These are phyloP conservation scores for Vaccinium vitisidaea DNA, from an alignment of 148 eudicot species.

Conservation along the genomic window DNA sequence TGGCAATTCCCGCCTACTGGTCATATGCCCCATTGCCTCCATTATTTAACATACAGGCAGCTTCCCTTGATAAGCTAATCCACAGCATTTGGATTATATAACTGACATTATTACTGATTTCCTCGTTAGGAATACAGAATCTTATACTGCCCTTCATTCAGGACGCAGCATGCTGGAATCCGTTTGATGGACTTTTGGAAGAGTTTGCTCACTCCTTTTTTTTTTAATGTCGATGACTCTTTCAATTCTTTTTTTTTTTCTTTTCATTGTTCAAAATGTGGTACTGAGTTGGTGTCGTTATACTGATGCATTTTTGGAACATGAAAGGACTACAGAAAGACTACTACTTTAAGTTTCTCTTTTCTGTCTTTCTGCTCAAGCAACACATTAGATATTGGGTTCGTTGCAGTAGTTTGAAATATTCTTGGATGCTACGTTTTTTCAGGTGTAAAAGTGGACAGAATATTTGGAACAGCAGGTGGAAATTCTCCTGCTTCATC, in stretches of 20 bases:
- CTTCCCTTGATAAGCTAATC: background rate
- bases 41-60: background rate
- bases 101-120: constrained; percentile 1
- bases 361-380: constrained; percentile 2
- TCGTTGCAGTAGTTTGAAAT: background rate
- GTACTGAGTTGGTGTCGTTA: background rate
- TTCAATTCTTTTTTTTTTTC: background rate
- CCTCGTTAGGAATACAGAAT: background rate
- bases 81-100: background rate
- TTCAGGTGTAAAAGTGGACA: constrained; percentile 37
- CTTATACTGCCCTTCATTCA: background rate
- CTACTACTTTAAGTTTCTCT: background rate
- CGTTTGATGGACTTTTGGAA: background rate
- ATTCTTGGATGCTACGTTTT: constrained; percentile 14
- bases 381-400: background rate
- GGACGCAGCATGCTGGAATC: background rate
- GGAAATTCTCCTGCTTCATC: constrained; percentile 39
- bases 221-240: background rate
- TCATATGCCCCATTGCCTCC: background rate
- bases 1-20: background rate
- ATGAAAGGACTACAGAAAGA: background rate
- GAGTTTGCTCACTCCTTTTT: background rate
- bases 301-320: background rate
- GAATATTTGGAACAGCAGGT: constrained; percentile 20
- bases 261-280: background rate